Evolutionary conservation across 106 monocot genomes (phyloP), one percentile per base, ranked within the genome.

Genomic region (Posidonia australis): DNA sequence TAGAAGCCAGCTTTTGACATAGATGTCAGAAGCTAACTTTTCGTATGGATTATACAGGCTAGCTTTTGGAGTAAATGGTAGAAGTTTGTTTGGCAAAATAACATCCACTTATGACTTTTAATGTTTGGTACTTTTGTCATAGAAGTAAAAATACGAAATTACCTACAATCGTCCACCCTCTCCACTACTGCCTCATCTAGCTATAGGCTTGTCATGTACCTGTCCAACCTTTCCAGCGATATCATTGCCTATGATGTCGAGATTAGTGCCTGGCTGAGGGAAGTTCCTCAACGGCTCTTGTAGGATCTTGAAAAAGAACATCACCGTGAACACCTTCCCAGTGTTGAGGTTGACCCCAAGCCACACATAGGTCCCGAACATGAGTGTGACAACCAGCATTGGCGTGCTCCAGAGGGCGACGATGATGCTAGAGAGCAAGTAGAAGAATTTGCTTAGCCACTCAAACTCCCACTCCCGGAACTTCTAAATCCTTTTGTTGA

Each of bases 231-330:
- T 29, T 85, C 82, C 7, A 96, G 70, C 1, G 96, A 96, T n/a
- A 90, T 83, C 46, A 83, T 31, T 19, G 96, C 96, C 68, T 96
- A 90, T 25, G 87, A 84, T 5, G 73, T 78, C 12, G 74, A 74
- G 44, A 96, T 90, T 1, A 96, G 74, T 6, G 90, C 90, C 75
- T 96, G 90, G 21, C n/a, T n/a, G n/a, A n/a, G 96, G 96, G 77
- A 96, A 96, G 65, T 74, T 96, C 21, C 84, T 66, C 67, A 96
- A 62, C 10, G 96, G 96, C 58, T 87, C 96, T 65, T 87, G 84
- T n/a, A 96, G 80, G 65, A 87, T 85, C 74, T 68, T 80, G 79
- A 96, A 96, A 61, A 96, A 80, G 16, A 90, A 80, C 5, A 78
- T 90, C 20, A 87, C 96, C 10, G 96, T 96, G 72, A 96, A 96